These are phyloP conservation scores for Monosporascus sp. DNA, from an alignment of 2,329 filamentous ascomycete species.

Conservation along the genomic window DNA sequence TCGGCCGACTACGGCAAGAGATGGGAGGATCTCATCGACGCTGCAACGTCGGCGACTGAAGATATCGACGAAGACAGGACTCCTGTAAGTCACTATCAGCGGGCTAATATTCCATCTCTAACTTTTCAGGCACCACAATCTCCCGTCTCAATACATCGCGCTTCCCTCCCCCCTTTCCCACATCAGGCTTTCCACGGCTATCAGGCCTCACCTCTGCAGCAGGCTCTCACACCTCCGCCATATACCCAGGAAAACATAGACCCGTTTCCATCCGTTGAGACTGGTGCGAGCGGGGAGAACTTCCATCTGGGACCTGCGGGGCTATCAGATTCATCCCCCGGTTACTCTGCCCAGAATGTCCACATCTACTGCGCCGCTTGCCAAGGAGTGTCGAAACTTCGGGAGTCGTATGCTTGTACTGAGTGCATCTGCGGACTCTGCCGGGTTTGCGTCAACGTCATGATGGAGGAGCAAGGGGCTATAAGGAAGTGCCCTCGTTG, in stretches of 20 bases:
- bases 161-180: constrained; percentile 56
- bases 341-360: constrained; percentile 67
- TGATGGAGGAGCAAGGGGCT: constrained; percentile 71
- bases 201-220: constrained; percentile 84
- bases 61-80: constrained; percentile 87
- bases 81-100: constrained; percentile 57
- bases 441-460: constrained; percentile 76
- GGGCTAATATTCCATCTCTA: constrained; percentile 39
- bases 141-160: constrained; percentile 57
- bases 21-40: constrained; percentile 96
- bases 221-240: constrained; percentile 78
- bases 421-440: constrained; percentile 95
- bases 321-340: constrained; percentile 65
- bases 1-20: constrained; percentile 77
- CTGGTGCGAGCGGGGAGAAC: constrained; percentile 65
- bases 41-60: constrained; percentile 84
- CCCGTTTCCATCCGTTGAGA: constrained; percentile 85
- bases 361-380: constrained; percentile 94
- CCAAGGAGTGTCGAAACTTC: constrained; percentile 68
- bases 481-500: constrained; percentile 74
- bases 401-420: constrained; percentile 87
- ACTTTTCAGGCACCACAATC: constrained; percentile 56
- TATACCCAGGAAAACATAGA: constrained; percentile 64
- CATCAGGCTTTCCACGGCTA: constrained; percentile 66
- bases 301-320: constrained; percentile 65